Base-by-base conservation (phyloP, 805 yeast species). In the Wickerhamomyces canadensis region DNA sequence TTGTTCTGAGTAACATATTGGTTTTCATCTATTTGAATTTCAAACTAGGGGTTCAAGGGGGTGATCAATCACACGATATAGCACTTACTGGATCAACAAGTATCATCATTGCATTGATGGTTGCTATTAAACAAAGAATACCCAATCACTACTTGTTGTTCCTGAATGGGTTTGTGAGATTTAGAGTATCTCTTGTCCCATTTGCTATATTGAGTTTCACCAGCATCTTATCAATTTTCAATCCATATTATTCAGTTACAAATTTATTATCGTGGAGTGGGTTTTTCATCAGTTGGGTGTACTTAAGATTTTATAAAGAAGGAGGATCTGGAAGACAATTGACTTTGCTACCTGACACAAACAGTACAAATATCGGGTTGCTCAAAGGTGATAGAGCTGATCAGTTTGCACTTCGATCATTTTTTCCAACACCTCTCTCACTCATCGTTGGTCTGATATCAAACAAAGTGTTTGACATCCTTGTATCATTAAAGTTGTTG, bases 81-180 rank as follows among this genome's bases (percentile, higher is more conserved):
- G 51, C 47, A 16, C 42, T 38, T 21, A 42, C 46, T 19, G 47
- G 57, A 18, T 35, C 44, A 10, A 34, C 45, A 33, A 24, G 47
- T 29, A 41, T 47, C 15, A 42, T 65, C 29, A 60, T 71, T 48
- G 77, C 74, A n/a, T 61, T 74, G 27, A 52, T 75, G 16, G 76
- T 76, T 2, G 78, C 79, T 4, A 62, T 74, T 31, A 75, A 74
- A 46, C 80, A 75, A 54, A 50, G 76, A 34, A 70, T 75, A 6
- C 72, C 78, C 14, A 70, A 70, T 41, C 79, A 76, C 51, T 65
- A 70, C 37, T 54, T 75, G 27, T 54, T 73, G 19, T 64, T 75
- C 31, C 65, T 75, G 50, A 58, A 65, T 34, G 78, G 76, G 2
- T 51, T 59, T 24, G 38, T 73, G 26, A 57, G 71, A 36, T 51